Evolutionary conservation across 305 asterid genomes (phyloP).

Genomic region (Solanum hybrid): DNA sequence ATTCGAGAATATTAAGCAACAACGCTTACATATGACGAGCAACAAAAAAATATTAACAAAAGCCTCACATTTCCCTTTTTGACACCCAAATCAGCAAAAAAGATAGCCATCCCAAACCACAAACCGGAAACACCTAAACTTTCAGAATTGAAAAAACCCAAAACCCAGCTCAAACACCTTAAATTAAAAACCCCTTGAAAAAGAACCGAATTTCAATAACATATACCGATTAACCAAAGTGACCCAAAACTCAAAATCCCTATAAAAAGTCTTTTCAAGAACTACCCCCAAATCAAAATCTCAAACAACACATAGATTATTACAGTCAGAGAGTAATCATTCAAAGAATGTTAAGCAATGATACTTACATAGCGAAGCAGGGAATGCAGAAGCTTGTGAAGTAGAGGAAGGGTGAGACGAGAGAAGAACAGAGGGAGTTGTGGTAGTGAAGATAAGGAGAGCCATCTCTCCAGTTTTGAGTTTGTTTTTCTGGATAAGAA

Average conservation of each 20-base stretch:
- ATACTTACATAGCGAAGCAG: background rate
- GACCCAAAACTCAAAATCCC: background rate
- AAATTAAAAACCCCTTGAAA: background rate
- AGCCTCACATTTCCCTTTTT: background rate
- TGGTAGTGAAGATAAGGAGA: constrained; percentile 7
- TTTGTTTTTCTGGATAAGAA: constrained; percentile 2
- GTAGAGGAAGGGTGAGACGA: background rate
- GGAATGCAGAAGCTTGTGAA: background rate
- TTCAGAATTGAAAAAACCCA: background rate
- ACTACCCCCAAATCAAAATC: background rate
- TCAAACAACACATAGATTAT: background rate
- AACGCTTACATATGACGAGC: background rate
- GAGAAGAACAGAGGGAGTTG: background rate
- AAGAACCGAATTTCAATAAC: background rate
- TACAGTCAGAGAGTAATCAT: background rate
- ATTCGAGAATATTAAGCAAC: background rate
- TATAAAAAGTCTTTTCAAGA: background rate
- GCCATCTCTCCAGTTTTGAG: background rate
- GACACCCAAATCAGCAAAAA: background rate
- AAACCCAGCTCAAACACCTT: background rate
- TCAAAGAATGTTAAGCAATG: background rate
- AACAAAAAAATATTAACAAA: background rate
- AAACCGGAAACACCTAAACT: background rate
- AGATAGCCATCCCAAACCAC: background rate
- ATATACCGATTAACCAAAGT: background rate